These are phyloP conservation scores for Salix suchowensis DNA, from an alignment of 345 rosid species.

Conservation along the genomic window DNA sequence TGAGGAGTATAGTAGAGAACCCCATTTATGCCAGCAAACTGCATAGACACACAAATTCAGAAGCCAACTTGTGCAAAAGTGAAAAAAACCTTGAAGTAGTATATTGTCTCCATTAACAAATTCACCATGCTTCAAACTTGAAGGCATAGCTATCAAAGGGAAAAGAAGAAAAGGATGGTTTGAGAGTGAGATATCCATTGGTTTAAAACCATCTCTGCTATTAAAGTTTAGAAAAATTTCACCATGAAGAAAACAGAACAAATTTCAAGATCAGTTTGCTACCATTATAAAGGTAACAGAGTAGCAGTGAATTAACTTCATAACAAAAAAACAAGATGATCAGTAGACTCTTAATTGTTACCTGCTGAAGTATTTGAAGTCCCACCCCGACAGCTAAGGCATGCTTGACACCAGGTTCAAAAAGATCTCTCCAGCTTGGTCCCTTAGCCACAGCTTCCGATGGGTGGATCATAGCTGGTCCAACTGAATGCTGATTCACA, in stretches of 20 bases:
- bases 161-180: not conserved
- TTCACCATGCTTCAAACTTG: not conserved
- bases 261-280: not conserved
- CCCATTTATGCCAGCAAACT: constrained; percentile 97
- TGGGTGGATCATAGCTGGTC: constrained; percentile 93
- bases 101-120: not conserved
- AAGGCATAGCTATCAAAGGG: not conserved
- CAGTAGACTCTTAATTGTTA: constrained; percentile 21
- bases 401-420: constrained; percentile 92
- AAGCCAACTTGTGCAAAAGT: not conserved
- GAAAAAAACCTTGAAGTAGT: not conserved
- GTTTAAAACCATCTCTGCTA: not conserved
- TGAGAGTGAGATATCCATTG: not conserved
- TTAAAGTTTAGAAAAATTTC: not conserved
- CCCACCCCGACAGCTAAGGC: constrained; percentile 90
- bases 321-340: not conserved
- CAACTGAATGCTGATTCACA: constrained; percentile 48
- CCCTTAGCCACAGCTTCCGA: constrained; percentile 54
- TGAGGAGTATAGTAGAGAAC: constrained; percentile 97
- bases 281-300: not conserved
- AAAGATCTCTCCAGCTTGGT: constrained; percentile 70
- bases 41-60: constrained; percentile 9
- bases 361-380: constrained; percentile 97
- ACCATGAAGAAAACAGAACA: not conserved
- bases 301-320: not conserved